Base-by-base conservation (phyloP, 176 grass and related monocot genomes). In the Raddia guianensis region DNA sequence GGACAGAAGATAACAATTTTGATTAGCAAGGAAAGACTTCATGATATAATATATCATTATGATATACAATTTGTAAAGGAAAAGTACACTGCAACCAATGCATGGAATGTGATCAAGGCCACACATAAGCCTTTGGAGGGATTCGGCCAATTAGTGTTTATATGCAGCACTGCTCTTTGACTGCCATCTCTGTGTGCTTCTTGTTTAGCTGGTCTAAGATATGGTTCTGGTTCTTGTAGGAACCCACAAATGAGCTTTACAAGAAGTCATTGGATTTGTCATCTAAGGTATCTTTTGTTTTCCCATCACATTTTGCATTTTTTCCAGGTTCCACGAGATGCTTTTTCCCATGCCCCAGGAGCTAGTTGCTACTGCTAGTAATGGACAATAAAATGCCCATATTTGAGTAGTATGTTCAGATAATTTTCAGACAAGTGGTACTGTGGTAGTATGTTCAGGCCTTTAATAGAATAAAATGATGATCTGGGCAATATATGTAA, bases 241-340 rank as follows among this genome's bases (percentile, higher is more conserved):
- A 94, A 84, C 79, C 92, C n/a, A 40, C 56, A 70, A 94, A 94
- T 91, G 89, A 94, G 0, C 49, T 94, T 8, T 94, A 91, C 68
- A 78, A 3, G 79, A 94, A 91, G 70, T 91, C 92, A 12, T 60
- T 94, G 79, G 89, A 94, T 21, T 77, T 94, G 76, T 76, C 86
- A 75, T 63, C 53, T 37, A 91, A 91, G 92, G 92, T 94, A 37
- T 27, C 19, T 50, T 51, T 9, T 68, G 12, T 11, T 72, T 49
- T 54, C 12, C 63, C 19, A 20, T 52, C 40, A 56, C 65, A 71
- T 42, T 76, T 49, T 49, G 10, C 40, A 57, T 16, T 67, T 9
- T 83, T 19, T 52, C 14, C 15, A 60, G 55, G 12, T 21, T 59
- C 45, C 21, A 47, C 0, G 14, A 8, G 11, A 12, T 2, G 10